A percentile compares a stretch with the other conserved stretches of the same genome.
phyloP scores from a whole-genome alignment of 2,329 filamentous ascomycete species.

The Diaporthe batatas region DNA sequence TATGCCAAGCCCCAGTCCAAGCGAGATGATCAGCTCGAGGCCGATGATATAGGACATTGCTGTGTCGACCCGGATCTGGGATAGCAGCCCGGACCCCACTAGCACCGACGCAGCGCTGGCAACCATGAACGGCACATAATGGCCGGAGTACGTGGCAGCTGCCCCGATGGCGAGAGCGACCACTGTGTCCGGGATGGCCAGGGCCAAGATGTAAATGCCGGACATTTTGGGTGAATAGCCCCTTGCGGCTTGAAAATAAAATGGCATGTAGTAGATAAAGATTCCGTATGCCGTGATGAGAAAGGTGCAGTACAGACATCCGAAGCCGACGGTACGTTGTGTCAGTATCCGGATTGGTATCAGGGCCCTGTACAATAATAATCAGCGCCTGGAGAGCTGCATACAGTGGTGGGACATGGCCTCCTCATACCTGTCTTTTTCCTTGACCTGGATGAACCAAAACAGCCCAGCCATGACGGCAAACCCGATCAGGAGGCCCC shows the following conservation, averaged over 20 bases:
- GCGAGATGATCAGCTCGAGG: not conserved
- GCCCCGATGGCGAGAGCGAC: not conserved
- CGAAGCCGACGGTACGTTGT: constrained; percentile 8
- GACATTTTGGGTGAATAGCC: not conserved
- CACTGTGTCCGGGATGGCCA: not conserved
- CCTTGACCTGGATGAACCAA: constrained; percentile 7
- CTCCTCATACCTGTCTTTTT: not conserved
- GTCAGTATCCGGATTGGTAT: constrained; percentile 15
- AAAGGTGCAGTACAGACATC: not conserved
- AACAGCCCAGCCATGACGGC: not conserved
- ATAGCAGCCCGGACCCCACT: not conserved
- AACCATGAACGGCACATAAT: constrained; percentile 21
- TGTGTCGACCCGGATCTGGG: not conserved
- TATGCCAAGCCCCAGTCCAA: not conserved
- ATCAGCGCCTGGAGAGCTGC: not conserved
- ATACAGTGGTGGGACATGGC: not conserved
- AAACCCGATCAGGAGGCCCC: not conserved
- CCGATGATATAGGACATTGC: not conserved
- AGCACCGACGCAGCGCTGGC: not conserved
- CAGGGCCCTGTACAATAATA: not conserved
- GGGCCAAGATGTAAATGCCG: not conserved
- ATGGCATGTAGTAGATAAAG: not conserved
- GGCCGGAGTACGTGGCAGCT: not conserved
- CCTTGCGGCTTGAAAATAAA: constrained; percentile 25
- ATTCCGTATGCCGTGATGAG: not conserved